Evolutionary conservation across 768 basidiomycete species (phyloP).

Genomic region (Leccinum fibrillosum): DNA sequence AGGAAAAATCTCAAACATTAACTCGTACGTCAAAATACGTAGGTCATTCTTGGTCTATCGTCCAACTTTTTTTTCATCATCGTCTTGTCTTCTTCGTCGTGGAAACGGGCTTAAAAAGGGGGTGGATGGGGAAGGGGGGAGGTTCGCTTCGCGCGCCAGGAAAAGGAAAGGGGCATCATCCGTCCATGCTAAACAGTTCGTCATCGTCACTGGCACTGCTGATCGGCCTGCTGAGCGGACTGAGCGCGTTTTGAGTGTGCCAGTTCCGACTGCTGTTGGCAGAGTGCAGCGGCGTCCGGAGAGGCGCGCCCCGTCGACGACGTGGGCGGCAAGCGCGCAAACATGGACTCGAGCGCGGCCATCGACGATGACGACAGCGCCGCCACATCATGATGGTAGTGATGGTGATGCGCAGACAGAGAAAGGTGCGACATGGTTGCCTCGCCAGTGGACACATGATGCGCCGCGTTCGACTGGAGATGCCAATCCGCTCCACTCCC

Average conservation of each 20-base stretch:
- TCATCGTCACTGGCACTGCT: conserved; percentile 46
- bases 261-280: conserved; percentile 29
- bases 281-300: conserved; percentile 28
- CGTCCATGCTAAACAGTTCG: conserved; percentile 72
- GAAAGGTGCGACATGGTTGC: conserved; percentile 23
- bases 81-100: background rate
- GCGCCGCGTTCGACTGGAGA: conserved; percentile 22
- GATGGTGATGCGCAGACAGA: conserved; percentile 26
- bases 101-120: background rate
- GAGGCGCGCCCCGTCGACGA: conserved; percentile 13
- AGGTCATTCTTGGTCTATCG: conserved; percentile 11
- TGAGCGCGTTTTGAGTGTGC: conserved; percentile 40
- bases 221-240: conserved; percentile 63
- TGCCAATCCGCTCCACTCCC: conserved; percentile 29
- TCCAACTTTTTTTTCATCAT: conserved; percentile 7
- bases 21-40: conserved; percentile 28
- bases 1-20: conserved; percentile 13
- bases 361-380: conserved; percentile 11
- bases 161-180: conserved; percentile 21
- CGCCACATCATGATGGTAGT: conserved; percentile 23
- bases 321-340: conserved; percentile 41
- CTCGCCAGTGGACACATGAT: conserved; percentile 6
- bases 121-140: no score
- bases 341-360: conserved; percentile 34
- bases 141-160: no score